Conservation (phyloP, 2,329 filamentous ascomycete genomes). For the Fusarium vanettenii region DNA sequence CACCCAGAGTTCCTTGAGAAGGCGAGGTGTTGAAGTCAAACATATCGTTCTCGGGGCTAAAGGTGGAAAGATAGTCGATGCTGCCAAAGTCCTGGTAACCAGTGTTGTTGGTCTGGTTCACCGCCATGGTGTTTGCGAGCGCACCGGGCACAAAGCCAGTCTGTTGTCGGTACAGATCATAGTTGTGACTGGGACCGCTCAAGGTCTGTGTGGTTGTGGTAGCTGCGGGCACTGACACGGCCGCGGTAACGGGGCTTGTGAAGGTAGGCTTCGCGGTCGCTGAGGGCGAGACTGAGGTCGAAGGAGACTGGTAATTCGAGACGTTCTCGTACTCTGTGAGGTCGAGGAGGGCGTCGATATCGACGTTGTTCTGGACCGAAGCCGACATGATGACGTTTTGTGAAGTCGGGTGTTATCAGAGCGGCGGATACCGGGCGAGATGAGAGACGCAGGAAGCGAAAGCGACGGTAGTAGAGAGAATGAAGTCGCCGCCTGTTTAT, state of each 20-base stretch:
- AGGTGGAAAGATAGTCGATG: constrained; percentile 65
- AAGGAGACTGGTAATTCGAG: constrained; percentile 67
- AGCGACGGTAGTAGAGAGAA: background rate
- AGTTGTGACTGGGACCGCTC: constrained; percentile 90
- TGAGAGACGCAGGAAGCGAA: constrained; percentile 13
- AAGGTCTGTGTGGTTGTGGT: constrained; percentile 70
- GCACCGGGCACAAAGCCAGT: constrained; percentile 91
- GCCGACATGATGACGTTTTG: constrained; percentile 50
- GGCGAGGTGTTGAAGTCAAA: constrained; percentile 80
- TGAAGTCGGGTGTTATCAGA: constrained; percentile 4
- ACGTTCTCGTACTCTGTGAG: constrained; percentile 72
- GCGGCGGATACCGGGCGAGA: constrained; percentile 20
- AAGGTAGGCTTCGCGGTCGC: constrained; percentile 65
- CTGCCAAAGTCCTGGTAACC: constrained; percentile 63
- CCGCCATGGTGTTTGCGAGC: constrained; percentile 80
- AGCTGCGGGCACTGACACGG: constrained; percentile 66
- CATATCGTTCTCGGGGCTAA: constrained; percentile 71
- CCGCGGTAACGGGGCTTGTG: constrained; percentile 62
- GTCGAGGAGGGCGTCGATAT: constrained; percentile 70
- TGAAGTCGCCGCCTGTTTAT: constrained; percentile 12
- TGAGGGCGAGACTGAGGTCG: constrained; percentile 63
- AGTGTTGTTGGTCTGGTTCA: constrained; percentile 72
- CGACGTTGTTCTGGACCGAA: constrained; percentile 59
- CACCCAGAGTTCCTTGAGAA: constrained; percentile 68
- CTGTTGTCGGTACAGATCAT: constrained; percentile 95